Conservation (phyloP, 495 filamentous ascomycete genomes). For the Filosporella fistucella region DNA sequence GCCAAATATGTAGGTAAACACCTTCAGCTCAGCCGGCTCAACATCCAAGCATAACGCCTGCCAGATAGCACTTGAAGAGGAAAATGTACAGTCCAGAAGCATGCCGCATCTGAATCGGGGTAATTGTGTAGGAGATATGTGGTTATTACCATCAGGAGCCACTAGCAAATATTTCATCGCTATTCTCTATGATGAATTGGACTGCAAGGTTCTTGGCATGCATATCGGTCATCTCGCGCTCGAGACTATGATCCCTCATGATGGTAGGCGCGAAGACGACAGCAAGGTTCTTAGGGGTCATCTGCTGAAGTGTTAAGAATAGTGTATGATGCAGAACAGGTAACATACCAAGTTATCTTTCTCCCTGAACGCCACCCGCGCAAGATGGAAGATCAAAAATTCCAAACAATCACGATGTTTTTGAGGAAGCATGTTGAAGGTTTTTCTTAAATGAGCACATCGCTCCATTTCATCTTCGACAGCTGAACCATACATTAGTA, state of each 20-base stretch:
- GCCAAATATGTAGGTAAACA: not conserved
- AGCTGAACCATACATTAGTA: slow-evolving; percentile 31
- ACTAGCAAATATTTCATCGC: slow-evolving; percentile 64
- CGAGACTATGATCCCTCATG: slow-evolving; percentile 81
- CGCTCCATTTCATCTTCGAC: slow-evolving; percentile 53
- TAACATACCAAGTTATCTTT: slow-evolving; percentile 60
- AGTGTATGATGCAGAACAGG: not conserved
- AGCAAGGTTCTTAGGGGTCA: slow-evolving; percentile 92
- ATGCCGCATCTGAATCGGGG: too few species aligned
- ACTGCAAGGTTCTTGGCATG: slow-evolving; percentile 85
- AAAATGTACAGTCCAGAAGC: slow-evolving; percentile 17
- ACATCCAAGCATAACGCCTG: slow-evolving; percentile 15
- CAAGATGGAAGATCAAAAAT: slow-evolving; percentile 91
- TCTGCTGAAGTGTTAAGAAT: slow-evolving; percentile 35
- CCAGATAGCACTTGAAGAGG: slow-evolving; percentile 2
- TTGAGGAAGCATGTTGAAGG: slow-evolving; percentile 70
- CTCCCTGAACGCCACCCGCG: slow-evolving; percentile 77
- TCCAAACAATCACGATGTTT: slow-evolving; percentile 86
- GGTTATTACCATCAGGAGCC: slow-evolving; percentile 1
- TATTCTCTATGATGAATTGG: slow-evolving; percentile 86
- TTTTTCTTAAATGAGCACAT: slow-evolving; percentile 60
- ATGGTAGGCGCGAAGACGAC: slow-evolving; percentile 99
- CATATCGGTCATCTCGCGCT: slow-evolving; percentile 95
- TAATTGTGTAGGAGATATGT: too few species aligned
- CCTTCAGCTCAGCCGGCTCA: not conserved